These are phyloP conservation scores for Euclidium syriacum DNA, from an alignment of 345 rosid species.

Conservation along the genomic window DNA sequence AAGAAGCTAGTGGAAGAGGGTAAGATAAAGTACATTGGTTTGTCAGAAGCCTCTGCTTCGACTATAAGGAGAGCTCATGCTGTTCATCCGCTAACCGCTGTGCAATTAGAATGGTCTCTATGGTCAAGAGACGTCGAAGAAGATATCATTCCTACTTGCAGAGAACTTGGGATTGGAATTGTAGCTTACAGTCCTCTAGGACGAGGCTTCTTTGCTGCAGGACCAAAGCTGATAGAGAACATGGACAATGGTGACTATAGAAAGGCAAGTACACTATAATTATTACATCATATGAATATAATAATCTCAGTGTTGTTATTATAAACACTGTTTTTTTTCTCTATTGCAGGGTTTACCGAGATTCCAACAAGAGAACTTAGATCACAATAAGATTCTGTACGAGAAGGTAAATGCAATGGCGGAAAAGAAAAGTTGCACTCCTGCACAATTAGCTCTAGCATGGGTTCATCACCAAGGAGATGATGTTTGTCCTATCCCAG, in stretches of 20 bases:
- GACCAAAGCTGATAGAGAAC: slow-evolving; percentile 41
- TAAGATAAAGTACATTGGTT: slow-evolving; percentile 54
- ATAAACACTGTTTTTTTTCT: neutral
- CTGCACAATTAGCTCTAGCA: slow-evolving; percentile 57
- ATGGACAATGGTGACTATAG: slow-evolving; percentile 35
- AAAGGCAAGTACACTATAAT: slow-evolving; percentile 24
- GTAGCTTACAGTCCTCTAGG: slow-evolving; percentile 66
- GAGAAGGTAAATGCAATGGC: slow-evolving; percentile 44
- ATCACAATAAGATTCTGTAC: slow-evolving; percentile 34
- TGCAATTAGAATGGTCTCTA: slow-evolving; percentile 64
- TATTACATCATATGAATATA: neutral
- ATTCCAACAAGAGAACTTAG: slow-evolving; percentile 48
- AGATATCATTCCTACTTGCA: slow-evolving; percentile 39
- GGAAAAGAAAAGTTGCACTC: slow-evolving; percentile 41
- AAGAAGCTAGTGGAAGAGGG: slow-evolving; percentile 65
- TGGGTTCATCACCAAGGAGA: slow-evolving; percentile 65
- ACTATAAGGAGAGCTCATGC: slow-evolving; percentile 67
- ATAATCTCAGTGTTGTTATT: no score
- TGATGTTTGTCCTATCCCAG: slow-evolving; percentile 57
- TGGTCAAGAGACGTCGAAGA: slow-evolving; percentile 66
- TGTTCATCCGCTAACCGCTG: slow-evolving; percentile 53
- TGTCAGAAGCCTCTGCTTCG: slow-evolving; percentile 68
- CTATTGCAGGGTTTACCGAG: slow-evolving; percentile 38
- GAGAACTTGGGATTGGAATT: slow-evolving; percentile 72
- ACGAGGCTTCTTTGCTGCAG: slow-evolving; percentile 49